Evolutionary conservation across 2,329 filamentous ascomycete species (phyloP), one percentile per base, ranked within the genome.

Genomic region (Ophiostoma perfectum): DNA sequence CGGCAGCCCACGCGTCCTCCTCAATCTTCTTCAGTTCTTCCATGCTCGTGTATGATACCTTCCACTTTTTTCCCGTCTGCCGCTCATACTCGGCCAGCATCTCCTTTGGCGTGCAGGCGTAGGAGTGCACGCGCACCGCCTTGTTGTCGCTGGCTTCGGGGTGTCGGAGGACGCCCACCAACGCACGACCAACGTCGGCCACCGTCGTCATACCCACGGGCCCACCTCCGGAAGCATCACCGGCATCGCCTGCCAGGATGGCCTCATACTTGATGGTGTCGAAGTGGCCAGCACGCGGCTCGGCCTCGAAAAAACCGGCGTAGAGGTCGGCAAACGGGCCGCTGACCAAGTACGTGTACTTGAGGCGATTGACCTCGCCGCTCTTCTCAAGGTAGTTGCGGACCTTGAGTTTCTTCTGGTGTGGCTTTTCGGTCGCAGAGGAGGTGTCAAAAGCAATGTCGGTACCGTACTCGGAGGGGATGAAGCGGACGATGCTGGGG

Each of bases 401-500:
- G 4, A 71, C 70, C 12, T 70, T 68, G 36, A 68, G 70, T 42
- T 71, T 71, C 63, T 71, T 71, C 63, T 71, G 70, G 63, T 71
- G 70, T 2, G 68, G 68, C 45, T 66, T 67, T 47, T 71, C 70
- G n/a, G 16, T n/a, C 45, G 68, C 70, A 0, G 70, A 71, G 1
- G 68, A 66, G 4, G 67, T 63, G 18, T 70, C 63, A 44, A 64
- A 71, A 12, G 63, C 68, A 12, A 71, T 66, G 55, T 71, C 70
- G 39, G 68, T 71, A 14, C 70, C 70, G 38, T 66, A 71, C 58
- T 71, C 70, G 49, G 70, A 71, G 2, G 70, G 70, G 36, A 71
- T 49, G 78, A 88, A 88, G 75, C 82, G 82, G 66, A 80, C 79
- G 18, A 88, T 81, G 47, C 78, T 79, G 27, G 68, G 65, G n/a